Evolutionary conservation across 1,139 yeast genomes (phyloP), one percentile per base, ranked within the genome.

Genomic region (Spathaspora sp.): DNA sequence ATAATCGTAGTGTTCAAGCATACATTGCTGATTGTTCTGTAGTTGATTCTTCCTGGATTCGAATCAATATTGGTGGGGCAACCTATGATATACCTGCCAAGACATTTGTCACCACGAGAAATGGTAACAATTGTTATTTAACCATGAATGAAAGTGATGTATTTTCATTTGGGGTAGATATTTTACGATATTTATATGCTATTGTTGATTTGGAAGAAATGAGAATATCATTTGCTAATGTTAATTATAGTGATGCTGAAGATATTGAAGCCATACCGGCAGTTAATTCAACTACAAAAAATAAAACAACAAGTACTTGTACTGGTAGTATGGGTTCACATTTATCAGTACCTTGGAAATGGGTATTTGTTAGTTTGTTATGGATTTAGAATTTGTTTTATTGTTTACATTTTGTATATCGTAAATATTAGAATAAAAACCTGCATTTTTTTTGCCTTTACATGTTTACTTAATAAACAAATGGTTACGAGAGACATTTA

Each of bases 171-270:
- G 72, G 72, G 26, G 70, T 63, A 43, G 57, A 61, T 46, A 64
- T 67, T 48, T 61, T 67, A 57, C 57, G 69, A 54, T 51, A 52
- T 33, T 66, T 68, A 6, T 65, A 66, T 50, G 53, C 61, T 29
- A 62, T 62, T 38, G 65, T 57, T 49, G 61, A 67, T 44, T 59
- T 65, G 43, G 65, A 64, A n/a, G 68, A 56, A 42, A 50, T 51
- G 24, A 51, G 53, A 10, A 56, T 65, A 39, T 55, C 64, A 4
- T 39, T 66, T 38, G 70, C 67, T 13, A 67, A 57, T 47, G 66
- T 53, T 16, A 56, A 55, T 37, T 59, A 58, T 46, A 55, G 61
- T 38, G 39, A 36, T 18, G 39, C 16, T 9, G 39, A 36, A 20
- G 24, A 36, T 36, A 36, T 36, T 6, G 39, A 36, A 33, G 37